A percentile compares a stretch with the other conserved stretches of the same genome.
Conservation (phyloP, 805 yeast species). For the Peterozyma xylosa region DNA sequence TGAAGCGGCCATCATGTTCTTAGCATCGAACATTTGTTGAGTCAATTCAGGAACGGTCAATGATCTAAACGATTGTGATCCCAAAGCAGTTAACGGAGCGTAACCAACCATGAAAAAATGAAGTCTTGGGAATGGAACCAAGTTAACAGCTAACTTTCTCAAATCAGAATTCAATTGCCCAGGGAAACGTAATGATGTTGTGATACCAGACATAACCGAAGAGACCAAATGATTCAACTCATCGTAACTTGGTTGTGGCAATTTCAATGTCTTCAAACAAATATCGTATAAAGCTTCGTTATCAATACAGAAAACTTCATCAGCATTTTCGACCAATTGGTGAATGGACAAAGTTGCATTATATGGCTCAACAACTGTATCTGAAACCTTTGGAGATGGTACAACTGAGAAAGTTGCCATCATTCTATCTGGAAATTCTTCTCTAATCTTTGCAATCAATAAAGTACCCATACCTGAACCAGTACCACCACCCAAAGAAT, state of each 20-base stretch:
- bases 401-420: constrained; percentile 92
- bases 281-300: constrained; percentile 90
- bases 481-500: constrained; percentile 86
- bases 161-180: constrained; percentile 92
- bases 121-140: constrained; percentile 92
- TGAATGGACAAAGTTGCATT: constrained; percentile 88
- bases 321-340: constrained; percentile 84
- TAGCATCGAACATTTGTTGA: constrained; percentile 88
- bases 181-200: constrained; percentile 89
- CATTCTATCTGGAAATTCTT: constrained; percentile 93
- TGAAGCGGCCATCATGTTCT: constrained; percentile 93
- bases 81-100: constrained; percentile 82
- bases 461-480: constrained; percentile 96
- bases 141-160: constrained; percentile 87
- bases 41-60: constrained; percentile 86
- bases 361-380: constrained; percentile 93
- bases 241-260: constrained; percentile 68
- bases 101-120: constrained; percentile 95
- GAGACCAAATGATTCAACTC: constrained; percentile 81
- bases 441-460: constrained; percentile 77
- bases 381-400: constrained; percentile 87
- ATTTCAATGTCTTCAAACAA: constrained; percentile 78
- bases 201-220: constrained; percentile 91
- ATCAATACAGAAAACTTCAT: constrained; percentile 92
- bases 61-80: constrained; percentile 76